Base-by-base conservation (phyloP, 139 green algal genomes). In the Closterium sp. region DNA sequence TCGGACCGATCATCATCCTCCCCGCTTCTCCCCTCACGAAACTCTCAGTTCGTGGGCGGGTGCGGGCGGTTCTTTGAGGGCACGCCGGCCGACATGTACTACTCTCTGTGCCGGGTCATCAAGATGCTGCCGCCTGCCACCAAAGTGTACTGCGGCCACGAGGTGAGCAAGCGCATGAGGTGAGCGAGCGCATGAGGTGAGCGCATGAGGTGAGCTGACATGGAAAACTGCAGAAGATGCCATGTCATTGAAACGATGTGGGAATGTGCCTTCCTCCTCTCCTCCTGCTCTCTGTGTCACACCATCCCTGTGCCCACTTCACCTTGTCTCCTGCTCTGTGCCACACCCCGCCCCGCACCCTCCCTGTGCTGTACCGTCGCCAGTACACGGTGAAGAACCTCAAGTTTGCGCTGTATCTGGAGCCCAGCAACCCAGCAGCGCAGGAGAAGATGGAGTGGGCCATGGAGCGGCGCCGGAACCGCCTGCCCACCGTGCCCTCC, bases 301-400 rank as follows among this genome's bases (percentile, higher is more conserved):
- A n/a, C n/a, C n/a, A n/a, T 66, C 4, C 38, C 38, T 66, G 38
- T 66, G 38, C 38, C 38, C 38, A 8, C 19, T 10, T 66, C 3
- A 66, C 38, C 38, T 66, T 10, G 38, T 66, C 38, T 12, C 4
- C 9, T 19, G 9, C 43, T 28, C 43, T 69, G 23, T 69, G 43
- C 23, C 43, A 12, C 38, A 25, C 43, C 43, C 7, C 43, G 21
- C 23, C 10, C 43, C 43, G 12, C 43, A 69, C 43, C 43, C 43
- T 25, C 43, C 43, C 43, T 69, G 9, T 25, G 23, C 43, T 16
- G n/a, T n/a, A n/a, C 76, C 25, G 19, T 19, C 23, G 28, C 33
- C 91, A 93, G 91, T 93, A 93, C 90, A 94, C 91, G 9, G 83
- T 87, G 31, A 94, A 94, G 83, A 94, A 94, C 90, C 90, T 94